Evolutionary conservation across 129 eudicot species (phyloP), one percentile per base, ranked within the genome.

Genomic region (Pseudognaphalium luteoalbum): DNA sequence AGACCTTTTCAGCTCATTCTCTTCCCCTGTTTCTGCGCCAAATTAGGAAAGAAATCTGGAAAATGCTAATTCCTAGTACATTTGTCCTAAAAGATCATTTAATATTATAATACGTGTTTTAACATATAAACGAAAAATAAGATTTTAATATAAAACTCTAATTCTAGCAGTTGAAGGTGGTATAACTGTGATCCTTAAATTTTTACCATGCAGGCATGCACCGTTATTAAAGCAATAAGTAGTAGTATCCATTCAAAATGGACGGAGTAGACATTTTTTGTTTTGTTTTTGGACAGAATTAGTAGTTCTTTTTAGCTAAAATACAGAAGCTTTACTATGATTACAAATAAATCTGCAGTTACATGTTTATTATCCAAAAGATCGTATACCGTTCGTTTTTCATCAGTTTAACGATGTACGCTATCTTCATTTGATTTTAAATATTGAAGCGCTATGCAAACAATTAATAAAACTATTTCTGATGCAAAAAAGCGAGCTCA

Each of bases 401-500:
- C 56, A 50, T 50, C 56, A 11, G 56, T 50, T 50, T 14, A n/a
- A 17, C 9, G 61, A 56, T 11, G 3, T 56, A 56, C 61, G 0
- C 6, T 3, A 56, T 56, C 25, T 56, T 56, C 28, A 56, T 1
- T 5, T 7, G 3, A 54, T 54, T 54, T 56, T 4, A 56, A 56
- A 56, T 7, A 0, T 0, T 19, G 20, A 20, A 20, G 4, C 12
- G 14, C 1, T 57, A 57, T 16, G 7, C 29, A 57, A 17, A 21
- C 29, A 57, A 19, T 57, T 57, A 1, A n/a, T n/a, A 0, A 57
- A 16, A 20, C 62, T 57, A 57, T 57, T 57, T 57, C 12, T 12
- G 41, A 57, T 34, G 12, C 16, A 59, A 33, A 77, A 77, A 39
- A 28, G 7, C 12, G 25, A 77, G 75, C 17, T 57, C 11, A 77